These are phyloP conservation scores for Penicillium egyptiacum DNA, from an alignment of 495 filamentous ascomycete genomes.

Conservation along the genomic window DNA sequence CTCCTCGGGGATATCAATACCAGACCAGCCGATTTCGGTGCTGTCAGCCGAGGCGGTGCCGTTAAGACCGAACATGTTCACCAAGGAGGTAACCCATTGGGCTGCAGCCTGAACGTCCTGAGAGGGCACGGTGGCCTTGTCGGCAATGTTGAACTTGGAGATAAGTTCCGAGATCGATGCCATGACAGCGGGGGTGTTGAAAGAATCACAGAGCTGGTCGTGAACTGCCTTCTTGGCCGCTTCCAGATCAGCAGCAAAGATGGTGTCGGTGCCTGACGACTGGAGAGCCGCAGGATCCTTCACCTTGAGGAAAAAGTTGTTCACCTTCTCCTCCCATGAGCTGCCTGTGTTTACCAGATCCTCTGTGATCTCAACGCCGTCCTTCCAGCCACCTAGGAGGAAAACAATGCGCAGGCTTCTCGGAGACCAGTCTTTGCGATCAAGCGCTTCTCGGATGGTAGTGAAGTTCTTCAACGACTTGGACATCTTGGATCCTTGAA, in stretches of 20 bases:
- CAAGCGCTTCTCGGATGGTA: slow-evolving; percentile 85
- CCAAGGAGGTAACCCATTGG: slow-evolving; percentile 79
- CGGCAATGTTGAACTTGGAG: slow-evolving; percentile 64
- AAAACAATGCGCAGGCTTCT: slow-evolving; percentile 84
- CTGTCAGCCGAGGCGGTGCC: slow-evolving; percentile 53
- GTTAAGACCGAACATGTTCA: slow-evolving; percentile 84
- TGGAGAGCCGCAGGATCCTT: slow-evolving; percentile 45
- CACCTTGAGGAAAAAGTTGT: slow-evolving; percentile 88
- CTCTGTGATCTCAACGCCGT: slow-evolving; percentile 85
- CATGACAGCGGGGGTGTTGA: slow-evolving; percentile 83
- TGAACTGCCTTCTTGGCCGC: slow-evolving; percentile 64
- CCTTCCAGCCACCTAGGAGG: slow-evolving; percentile 83
- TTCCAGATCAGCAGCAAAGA: slow-evolving; percentile 50
- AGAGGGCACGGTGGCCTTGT: slow-evolving; percentile 58
- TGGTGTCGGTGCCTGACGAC: slow-evolving; percentile 33
- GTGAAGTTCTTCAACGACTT: slow-evolving; percentile 96
- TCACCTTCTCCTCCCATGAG: slow-evolving; percentile 77
- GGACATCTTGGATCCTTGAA: slow-evolving; percentile 90
- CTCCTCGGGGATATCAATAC: slow-evolving; percentile 60
- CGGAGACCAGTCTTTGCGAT: slow-evolving; percentile 72
- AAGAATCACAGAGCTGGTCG: slow-evolving; percentile 76
- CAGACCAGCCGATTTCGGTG: slow-evolving; percentile 78
- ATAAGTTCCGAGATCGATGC: slow-evolving; percentile 71
- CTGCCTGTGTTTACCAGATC: slow-evolving; percentile 72
- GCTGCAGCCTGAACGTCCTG: slow-evolving; percentile 60